A percentile compares a stretch with the other conserved stretches of the same genome.
phyloP scores from a whole-genome alignment of 2,329 filamentous ascomycete genomes.

The Aspergillus sojae region DNA sequence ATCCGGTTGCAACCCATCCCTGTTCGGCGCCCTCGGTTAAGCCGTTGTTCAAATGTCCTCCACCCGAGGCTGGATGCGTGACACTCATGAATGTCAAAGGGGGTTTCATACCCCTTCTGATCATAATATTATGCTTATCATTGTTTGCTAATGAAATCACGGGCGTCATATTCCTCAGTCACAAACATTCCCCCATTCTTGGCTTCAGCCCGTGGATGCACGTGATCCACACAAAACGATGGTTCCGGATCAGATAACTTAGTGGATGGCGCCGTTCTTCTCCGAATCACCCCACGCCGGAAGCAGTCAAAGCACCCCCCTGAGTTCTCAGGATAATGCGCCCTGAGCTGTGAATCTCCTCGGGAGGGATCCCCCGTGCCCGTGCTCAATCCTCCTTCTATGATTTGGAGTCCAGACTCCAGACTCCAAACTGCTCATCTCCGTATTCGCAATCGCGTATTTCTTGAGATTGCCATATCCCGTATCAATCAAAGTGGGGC shows the following conservation, averaged over 20 bases:
- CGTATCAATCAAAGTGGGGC: slow-evolving; percentile 4
- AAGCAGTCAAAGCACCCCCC: neutral
- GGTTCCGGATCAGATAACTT: slow-evolving; percentile 27
- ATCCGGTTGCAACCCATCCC: slow-evolving; percentile 20
- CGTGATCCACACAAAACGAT: slow-evolving; percentile 8
- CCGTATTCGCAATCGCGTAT: neutral
- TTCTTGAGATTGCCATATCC: neutral
- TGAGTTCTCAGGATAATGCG: neutral
- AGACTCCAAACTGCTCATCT: neutral
- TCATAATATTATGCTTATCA: neutral
- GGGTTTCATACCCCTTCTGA: neutral
- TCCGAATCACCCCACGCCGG: slow-evolving; percentile 18
- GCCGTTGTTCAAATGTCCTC: neutral
- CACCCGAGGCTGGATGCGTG: slow-evolving; percentile 4
- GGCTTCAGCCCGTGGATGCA: neutral
- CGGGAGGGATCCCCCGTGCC: neutral
- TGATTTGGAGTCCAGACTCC: neutral
- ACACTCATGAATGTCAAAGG: neutral
- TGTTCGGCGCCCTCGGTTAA: neutral
- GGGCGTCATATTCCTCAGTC: neutral
- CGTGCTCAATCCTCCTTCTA: neutral
- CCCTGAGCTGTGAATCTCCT: neutral
- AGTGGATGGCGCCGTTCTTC: slow-evolving; percentile 8
- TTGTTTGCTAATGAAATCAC: neutral
- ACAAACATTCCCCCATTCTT: neutral